Percentiles rank a stretch among this genome's conserved stretches.
Evolutionary conservation across 1,284 basidiomycete genomes (phyloP).

Genomic region (Flammula alnicola): DNA sequence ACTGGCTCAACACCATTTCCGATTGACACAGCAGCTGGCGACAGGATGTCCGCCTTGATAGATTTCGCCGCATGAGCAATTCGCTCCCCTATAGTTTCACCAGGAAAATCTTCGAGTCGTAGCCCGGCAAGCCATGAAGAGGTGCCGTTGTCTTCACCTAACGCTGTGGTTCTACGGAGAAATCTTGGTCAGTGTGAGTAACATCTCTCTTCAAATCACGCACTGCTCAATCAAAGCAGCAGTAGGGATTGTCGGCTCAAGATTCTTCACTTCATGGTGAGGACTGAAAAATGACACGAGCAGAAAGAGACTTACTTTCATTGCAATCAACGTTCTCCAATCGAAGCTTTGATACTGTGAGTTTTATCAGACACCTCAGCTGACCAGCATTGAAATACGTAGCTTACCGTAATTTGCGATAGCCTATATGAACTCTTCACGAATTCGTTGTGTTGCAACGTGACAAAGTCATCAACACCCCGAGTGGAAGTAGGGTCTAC

Average conservation of each 20-base stretch:
- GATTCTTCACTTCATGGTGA: conserved; percentile 27
- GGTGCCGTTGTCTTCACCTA: conserved; percentile 40
- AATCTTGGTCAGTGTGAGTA: conserved; percentile 1
- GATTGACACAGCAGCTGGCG: conserved; percentile 56
- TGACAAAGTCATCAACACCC: conserved; percentile 69
- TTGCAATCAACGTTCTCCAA: conserved; percentile 71
- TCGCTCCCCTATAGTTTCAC: conserved; percentile 53
- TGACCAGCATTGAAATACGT: background rate
- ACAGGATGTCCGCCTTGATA: conserved; percentile 71
- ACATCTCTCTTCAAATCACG: conserved; percentile 19
- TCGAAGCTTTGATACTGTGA: conserved; percentile 76
- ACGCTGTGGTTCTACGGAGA: conserved; percentile 44
- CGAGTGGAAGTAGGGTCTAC: conserved; percentile 58
- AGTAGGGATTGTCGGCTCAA: conserved; percentile 54
- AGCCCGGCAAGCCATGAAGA: conserved; percentile 70
- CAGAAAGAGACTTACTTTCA: conserved; percentile 54
- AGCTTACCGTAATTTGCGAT: conserved; percentile 61
- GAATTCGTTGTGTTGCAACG: conserved; percentile 62
- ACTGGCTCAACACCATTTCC: conserved; percentile 49
- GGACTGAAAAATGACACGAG: background rate
- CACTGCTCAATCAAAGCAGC: conserved; percentile 70
- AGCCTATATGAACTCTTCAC: conserved; percentile 56
- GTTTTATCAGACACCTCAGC: conserved; percentile 1
- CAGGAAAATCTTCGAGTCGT: conserved; percentile 59
- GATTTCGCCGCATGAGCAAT: conserved; percentile 70